These are phyloP conservation scores for Candida tunisiensis DNA, from an alignment of 1,139 yeast genomes.

Conservation along the genomic window DNA sequence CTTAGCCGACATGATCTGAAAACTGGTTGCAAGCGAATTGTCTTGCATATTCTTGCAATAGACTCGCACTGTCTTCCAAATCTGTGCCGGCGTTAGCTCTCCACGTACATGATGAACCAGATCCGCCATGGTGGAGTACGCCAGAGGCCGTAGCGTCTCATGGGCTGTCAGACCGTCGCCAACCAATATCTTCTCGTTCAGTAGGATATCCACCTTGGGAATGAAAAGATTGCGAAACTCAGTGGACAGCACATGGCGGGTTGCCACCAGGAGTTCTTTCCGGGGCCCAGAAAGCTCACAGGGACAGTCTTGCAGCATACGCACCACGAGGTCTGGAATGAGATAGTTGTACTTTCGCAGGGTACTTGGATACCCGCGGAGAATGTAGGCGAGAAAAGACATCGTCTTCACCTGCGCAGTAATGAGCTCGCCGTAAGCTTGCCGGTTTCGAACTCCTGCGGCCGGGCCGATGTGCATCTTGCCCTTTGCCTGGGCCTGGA, in stretches of 20 bases:
- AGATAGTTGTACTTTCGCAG: slow-evolving; percentile 43
- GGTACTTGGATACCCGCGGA: slow-evolving; percentile 66
- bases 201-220: slow-evolving; percentile 69
- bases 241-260: slow-evolving; percentile 84
- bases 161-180: slow-evolving; percentile 89
- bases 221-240: slow-evolving; percentile 70
- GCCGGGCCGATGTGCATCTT: slow-evolving; percentile 33
- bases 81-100: slow-evolving; percentile 68
- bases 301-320: slow-evolving; percentile 89
- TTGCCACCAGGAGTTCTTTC: slow-evolving; percentile 85
- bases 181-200: slow-evolving; percentile 74
- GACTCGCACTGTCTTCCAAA: slow-evolving; percentile 74
- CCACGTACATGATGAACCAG: slow-evolving; percentile 83
- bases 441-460: slow-evolving; percentile 61
- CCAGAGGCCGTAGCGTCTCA: slow-evolving; percentile 75
- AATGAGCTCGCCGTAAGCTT: slow-evolving; percentile 76
- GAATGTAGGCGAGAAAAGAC: slow-evolving; percentile 84
- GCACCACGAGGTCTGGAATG: slow-evolving; percentile 75
- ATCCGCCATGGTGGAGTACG: slow-evolving; percentile 93
- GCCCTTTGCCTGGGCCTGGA: slow-evolving; percentile 38
- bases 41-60: slow-evolving; percentile 76
- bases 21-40: slow-evolving; percentile 69
- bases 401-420: slow-evolving; percentile 96
- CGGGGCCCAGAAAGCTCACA: slow-evolving; percentile 88
- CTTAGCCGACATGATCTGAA: slow-evolving; percentile 95